A percentile compares a stretch with the other conserved stretches of the same genome.
Evolutionary conservation across 2,329 filamentous ascomycete species (phyloP).

Genomic region (Exophiala viscosa): DNA sequence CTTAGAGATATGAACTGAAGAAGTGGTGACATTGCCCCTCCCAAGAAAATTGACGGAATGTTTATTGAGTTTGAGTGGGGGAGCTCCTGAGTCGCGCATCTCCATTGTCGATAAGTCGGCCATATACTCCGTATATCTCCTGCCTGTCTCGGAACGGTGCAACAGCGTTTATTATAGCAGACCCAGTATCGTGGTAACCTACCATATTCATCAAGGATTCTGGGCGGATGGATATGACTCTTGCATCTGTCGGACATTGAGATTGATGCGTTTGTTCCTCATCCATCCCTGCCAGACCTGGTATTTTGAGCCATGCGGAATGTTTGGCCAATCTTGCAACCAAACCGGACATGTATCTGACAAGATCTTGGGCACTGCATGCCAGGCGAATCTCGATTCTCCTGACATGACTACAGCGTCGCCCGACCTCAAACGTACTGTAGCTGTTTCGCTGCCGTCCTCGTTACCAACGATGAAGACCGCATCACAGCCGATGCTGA

Average conservation of each 20-base stretch:
- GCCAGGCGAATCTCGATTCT: conserved; percentile 83
- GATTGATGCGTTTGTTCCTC: conserved; percentile 77
- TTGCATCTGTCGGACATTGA: conserved; percentile 86
- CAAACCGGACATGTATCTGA: conserved; percentile 72
- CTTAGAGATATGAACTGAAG: too few relatives aligned
- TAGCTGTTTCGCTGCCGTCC: conserved; percentile 40
- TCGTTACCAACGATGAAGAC: conserved; percentile 79
- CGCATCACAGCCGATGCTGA: conserved; percentile 86
- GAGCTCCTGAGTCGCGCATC: too few relatives aligned
- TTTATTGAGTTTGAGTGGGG: too few relatives aligned
- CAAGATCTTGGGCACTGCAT: conserved; percentile 86
- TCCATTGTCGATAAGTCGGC: too few relatives aligned
- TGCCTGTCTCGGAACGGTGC: conserved; percentile 10
- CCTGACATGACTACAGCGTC: conserved; percentile 89
- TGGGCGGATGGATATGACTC: conserved; percentile 46
- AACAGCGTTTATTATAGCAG: conserved; percentile 44
- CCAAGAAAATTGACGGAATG: too few relatives aligned
- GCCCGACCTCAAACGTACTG: conserved; percentile 70
- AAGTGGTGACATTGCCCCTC: too few relatives aligned
- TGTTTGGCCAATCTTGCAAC: conserved; percentile 70
- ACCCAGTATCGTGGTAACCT: conserved; percentile 49
- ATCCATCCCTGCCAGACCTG: conserved; percentile 82
- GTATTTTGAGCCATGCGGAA: conserved; percentile 43
- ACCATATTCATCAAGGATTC: conserved; percentile 45
- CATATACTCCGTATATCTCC: conserved; percentile 4